Percentiles rank a stretch among this genome's conserved stretches.
These are phyloP conservation scores for Termitomyces sp. DNA, from an alignment of 768 basidiomycete species.

Conservation along the genomic window DNA sequence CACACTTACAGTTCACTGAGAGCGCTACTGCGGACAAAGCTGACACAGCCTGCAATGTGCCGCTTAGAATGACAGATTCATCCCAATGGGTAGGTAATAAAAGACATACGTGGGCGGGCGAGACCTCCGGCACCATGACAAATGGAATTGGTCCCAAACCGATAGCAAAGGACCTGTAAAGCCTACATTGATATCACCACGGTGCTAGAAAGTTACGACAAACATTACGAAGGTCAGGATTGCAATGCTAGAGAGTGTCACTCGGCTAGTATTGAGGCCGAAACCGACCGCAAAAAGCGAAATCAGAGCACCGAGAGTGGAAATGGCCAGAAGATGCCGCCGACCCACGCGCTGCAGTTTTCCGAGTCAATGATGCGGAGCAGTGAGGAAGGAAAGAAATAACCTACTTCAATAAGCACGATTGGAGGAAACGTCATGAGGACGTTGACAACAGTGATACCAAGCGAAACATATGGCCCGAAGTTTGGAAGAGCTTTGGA, in stretches of 20 bases:
- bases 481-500: conserved; percentile 73
- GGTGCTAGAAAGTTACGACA: neutral
- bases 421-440: conserved; percentile 84
- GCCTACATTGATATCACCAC: neutral
- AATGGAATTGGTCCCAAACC: conserved; percentile 94
- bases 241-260: conserved; percentile 63
- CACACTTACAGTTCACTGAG: conserved; percentile 61
- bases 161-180: conserved; percentile 73
- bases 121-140: conserved; percentile 87
- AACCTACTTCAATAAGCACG: conserved; percentile 76
- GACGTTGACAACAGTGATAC: conserved; percentile 83
- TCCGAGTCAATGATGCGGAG: neutral
- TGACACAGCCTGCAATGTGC: conserved; percentile 60
- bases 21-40: conserved; percentile 73
- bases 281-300: conserved; percentile 69
- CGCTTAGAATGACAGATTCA: neutral
- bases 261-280: conserved; percentile 60
- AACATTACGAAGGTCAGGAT: conserved; percentile 83
- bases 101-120: conserved; percentile 67
- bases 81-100: neutral
- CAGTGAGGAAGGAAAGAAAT: neutral
- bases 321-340: conserved; percentile 62
- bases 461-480: conserved; percentile 80
- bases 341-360: conserved; percentile 64
- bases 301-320: conserved; percentile 59